Conservation (phyloP, 495 filamentous ascomycete genomes). For the Neurospora sp. region DNA sequence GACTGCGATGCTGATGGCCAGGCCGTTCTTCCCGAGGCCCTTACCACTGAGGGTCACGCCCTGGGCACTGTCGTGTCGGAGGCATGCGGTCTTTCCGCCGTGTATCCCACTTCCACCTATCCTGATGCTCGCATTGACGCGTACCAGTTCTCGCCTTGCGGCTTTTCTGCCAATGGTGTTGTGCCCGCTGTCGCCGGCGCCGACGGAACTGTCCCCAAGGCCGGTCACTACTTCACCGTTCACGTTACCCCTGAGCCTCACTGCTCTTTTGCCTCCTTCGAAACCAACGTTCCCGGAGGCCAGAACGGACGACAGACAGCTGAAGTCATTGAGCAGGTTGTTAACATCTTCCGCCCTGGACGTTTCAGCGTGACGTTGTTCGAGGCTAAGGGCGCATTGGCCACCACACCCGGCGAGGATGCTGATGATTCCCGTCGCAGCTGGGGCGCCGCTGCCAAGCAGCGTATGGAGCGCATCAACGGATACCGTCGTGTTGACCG, state of each 20-base stretch:
- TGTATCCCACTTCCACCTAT: conserved; percentile 79
- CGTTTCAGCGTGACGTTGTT: conserved; percentile 97
- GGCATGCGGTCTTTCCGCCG: conserved; percentile 74
- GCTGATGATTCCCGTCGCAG: conserved; percentile 34
- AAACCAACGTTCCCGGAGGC: conserved; percentile 93
- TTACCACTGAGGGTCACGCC: conserved; percentile 88
- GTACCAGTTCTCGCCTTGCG: conserved; percentile 94
- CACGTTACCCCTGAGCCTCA: conserved; percentile 97
- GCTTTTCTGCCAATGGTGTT: conserved; percentile 96
- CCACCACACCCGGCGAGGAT: conserved; percentile 26
- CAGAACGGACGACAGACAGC: conserved; percentile 81
- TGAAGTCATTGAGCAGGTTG: conserved; percentile 87
- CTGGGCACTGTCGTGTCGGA: conserved; percentile 91
- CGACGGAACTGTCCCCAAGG: conserved; percentile 32
- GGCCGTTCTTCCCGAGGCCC: conserved; percentile 50
- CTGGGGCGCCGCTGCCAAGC: conserved; percentile 34
- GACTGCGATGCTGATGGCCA: conserved; percentile 39
- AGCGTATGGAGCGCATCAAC: conserved; percentile 70
- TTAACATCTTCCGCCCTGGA: conserved; percentile 89
- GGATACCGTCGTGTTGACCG: conserved; percentile 89
- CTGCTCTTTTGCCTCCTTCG: conserved; percentile 98
- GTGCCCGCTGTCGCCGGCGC: conserved; percentile 49
- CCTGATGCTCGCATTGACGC: conserved; percentile 93
- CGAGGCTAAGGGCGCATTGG: conserved; percentile 60
- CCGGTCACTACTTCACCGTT: conserved; percentile 94